A percentile compares a stretch with the other conserved stretches of the same genome.
Conservation (phyloP, 805 yeast species). For the Barnettozyma botsteinii region DNA sequence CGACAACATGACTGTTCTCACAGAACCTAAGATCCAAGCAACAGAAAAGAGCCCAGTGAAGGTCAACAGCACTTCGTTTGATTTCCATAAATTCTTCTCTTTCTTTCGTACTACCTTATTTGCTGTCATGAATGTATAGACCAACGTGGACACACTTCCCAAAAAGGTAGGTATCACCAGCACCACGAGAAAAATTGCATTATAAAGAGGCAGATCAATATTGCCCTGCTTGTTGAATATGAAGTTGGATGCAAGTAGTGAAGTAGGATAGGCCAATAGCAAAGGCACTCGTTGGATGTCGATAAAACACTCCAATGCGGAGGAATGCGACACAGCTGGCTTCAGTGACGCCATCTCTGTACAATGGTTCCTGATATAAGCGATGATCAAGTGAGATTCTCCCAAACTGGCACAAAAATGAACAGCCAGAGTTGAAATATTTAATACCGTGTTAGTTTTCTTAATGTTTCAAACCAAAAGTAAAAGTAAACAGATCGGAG, state of each 20-base stretch:
- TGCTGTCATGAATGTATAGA: conserved; percentile 7
- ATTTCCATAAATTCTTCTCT: background rate
- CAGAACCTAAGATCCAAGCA: conserved; percentile 18
- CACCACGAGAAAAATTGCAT: background rate
- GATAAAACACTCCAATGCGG: conserved; percentile 19
- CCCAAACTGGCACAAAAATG: too few species aligned
- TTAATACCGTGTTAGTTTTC: background rate
- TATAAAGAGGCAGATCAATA: conserved; percentile 5
- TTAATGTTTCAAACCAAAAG: too few species aligned
- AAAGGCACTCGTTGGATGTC: conserved; percentile 22
- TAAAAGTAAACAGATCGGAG: too few species aligned
- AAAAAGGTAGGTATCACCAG: conserved; percentile 16
- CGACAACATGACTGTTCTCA: conserved; percentile 20
- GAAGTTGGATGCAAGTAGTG: conserved; percentile 20
- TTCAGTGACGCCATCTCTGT: too few species aligned
- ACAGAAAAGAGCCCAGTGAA: conserved; percentile 11
- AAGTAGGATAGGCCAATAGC: conserved; percentile 25
- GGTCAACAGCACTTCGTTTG: conserved; percentile 6
- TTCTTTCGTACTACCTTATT: conserved; percentile 3
- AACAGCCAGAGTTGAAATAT: too few species aligned
- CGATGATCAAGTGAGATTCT: too few species aligned
- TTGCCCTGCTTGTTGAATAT: conserved; percentile 7
- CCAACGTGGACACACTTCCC: conserved; percentile 11
- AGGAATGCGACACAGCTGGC: background rate
- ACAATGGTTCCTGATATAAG: too few species aligned